These are phyloP conservation scores for Coemansia biformis DNA, from an alignment of 192 early-diverging fungal species.

Conservation along the genomic window DNA sequence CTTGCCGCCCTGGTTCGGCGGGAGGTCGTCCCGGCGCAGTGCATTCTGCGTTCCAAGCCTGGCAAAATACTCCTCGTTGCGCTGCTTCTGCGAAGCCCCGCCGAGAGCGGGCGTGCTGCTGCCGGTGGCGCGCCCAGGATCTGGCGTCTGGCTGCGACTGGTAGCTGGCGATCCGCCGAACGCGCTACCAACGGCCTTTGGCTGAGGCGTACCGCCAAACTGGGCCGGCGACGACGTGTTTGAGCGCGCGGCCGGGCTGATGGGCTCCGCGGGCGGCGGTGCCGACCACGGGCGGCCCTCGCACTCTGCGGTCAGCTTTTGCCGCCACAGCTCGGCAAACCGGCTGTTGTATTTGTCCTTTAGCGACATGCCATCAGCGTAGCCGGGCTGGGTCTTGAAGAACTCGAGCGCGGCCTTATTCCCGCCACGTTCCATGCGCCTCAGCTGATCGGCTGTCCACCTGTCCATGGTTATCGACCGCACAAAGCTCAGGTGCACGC, in stretches of 20 bases:
- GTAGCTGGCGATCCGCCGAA: conserved; percentile 14
- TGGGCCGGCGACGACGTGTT: conserved; percentile 24
- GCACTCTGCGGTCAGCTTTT: conserved; percentile 75
- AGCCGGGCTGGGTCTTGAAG: conserved; percentile 77
- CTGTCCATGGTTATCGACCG: conserved; percentile 99
- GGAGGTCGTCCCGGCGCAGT: conserved; percentile 54
- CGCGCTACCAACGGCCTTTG: conserved; percentile 37
- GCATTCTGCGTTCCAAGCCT: conserved; percentile 58
- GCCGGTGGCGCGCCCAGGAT: conserved; percentile 12
- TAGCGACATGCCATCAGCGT: conserved; percentile 66
- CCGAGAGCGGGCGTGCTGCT: conserved; percentile 26
- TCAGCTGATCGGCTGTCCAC: conserved; percentile 92
- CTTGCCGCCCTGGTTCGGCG: conserved; percentile 73
- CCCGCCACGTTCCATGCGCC: conserved; percentile 90
- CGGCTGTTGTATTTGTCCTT: conserved; percentile 82
- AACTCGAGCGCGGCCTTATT: conserved; percentile 82
- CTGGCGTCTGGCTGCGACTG: conserved; percentile 32
- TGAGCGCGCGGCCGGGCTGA: conserved; percentile 22
- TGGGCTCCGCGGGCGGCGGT: conserved; percentile 13
- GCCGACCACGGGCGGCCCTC: conserved; percentile 55
- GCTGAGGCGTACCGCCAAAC: conserved; percentile 33
- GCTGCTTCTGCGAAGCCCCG: conserved; percentile 50
- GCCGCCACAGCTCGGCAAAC: conserved; percentile 80
- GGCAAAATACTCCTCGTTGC: conserved; percentile 78
- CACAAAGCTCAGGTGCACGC: conserved; percentile 85